Evolutionary conservation across 2,329 filamentous ascomycete genomes (phyloP), one percentile per base, ranked within the genome.

Genomic region (Pseudogymnoascus sp.): DNA sequence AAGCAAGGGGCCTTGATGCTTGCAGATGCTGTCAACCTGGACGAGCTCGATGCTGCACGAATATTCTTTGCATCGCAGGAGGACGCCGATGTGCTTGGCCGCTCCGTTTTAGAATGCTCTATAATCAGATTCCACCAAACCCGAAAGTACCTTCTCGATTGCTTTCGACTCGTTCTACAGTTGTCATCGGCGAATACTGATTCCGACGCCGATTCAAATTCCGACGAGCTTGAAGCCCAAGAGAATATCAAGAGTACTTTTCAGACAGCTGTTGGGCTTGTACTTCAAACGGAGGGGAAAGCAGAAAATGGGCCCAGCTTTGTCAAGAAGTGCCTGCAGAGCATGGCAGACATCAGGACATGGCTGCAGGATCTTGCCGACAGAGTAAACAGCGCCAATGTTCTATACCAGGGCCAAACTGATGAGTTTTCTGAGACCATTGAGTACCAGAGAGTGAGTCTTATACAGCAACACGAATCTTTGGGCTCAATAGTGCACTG

Each of bases 41-140:
- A 99, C 76, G 96, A 99, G 76, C 74, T 96, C 64, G 85, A 95
- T 70, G 89, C 93, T 17, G 90, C 91, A 9, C 82, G 83, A 68
- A 83, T 95, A 60, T 85, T 96, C 64, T 78, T 96, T 61, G 86
- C 88, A 63, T 87, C 90, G 17, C 84, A 90, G 72, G 82, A 86
- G 38, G 88, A 93, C 68, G 81, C 86, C 15, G 80, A 84, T 50
- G 79, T 84, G 15, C 80, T 92, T 4, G 91, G 91, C 65, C 85
- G 90, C 23, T 82, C 90, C 2, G 81, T 90, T 65, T 81, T 91
- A 62, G 87, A 93, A 73, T 88, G 89, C 69, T 89, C 89, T 65
- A 84, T 97, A 67, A 89, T 97, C 71, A 86, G 88, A 67, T 96
- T 96, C 75, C 93, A 99, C 75, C 87, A 93, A 70, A 87, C 90